phyloP scores from a whole-genome alignment of 768 basidiomycete genomes.

The Pholiota conissans region DNA sequence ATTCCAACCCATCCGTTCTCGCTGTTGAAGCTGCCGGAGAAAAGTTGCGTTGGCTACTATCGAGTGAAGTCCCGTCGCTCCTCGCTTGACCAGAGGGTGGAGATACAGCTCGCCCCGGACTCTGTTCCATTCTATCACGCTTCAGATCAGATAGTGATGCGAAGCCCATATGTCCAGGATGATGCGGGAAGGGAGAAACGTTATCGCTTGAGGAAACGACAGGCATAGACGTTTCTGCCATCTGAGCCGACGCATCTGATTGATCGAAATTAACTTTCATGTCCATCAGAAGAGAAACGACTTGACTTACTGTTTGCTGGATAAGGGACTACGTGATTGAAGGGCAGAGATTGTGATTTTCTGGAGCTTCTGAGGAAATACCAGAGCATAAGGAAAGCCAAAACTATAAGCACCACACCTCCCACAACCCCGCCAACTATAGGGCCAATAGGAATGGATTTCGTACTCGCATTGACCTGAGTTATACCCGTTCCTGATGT shows the following conservation, averaged over 20 bases:
- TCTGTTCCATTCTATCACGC: neutral
- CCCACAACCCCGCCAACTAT: constrained; percentile 10
- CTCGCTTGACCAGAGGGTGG: neutral
- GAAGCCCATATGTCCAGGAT: neutral
- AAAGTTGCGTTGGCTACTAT: neutral
- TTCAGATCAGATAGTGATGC: neutral
- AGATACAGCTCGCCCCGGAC: neutral
- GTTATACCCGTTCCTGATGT: neutral
- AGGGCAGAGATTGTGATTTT: neutral
- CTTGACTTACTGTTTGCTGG: too few species aligned
- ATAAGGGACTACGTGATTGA: too few species aligned
- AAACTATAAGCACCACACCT: neutral
- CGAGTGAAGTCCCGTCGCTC: neutral
- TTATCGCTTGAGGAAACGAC: neutral
- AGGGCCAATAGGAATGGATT: neutral
- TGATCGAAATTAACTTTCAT: too few species aligned
- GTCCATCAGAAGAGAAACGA: too few species aligned
- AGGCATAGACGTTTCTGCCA: too few species aligned
- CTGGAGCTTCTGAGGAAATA: neutral
- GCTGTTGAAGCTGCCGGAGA: neutral
- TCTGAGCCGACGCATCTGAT: too few species aligned
- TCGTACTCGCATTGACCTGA: neutral
- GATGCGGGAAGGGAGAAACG: neutral
- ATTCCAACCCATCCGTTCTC: neutral
- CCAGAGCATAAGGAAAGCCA: neutral